Conservation (phyloP, 1,284 basidiomycete species). For the Peniophora sp. region DNA sequence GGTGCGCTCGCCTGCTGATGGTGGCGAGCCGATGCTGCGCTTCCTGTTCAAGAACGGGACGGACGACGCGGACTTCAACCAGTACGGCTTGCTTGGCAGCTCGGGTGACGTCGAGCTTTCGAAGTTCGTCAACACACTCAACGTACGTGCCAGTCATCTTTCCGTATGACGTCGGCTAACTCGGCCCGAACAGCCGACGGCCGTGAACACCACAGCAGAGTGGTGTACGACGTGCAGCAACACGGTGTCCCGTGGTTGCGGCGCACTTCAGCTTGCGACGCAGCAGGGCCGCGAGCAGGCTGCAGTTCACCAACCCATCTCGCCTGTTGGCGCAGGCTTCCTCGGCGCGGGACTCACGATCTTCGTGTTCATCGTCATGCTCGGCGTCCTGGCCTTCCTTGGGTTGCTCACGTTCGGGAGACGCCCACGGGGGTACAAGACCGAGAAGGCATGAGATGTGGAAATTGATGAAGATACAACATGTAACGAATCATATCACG, state of each 20-base stretch:
- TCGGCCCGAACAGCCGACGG: conserved; percentile 27
- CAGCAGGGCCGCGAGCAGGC: conserved; percentile 11
- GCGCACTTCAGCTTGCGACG: conserved; percentile 31
- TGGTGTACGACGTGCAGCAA: conserved; percentile 59
- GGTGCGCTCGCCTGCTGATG: conserved; percentile 20
- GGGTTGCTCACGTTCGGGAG: conserved; percentile 35
- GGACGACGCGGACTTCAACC: conserved; percentile 19
- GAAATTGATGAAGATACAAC: neutral
- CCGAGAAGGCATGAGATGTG: conserved; percentile 4
- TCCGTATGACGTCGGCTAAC: neutral
- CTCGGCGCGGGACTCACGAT: conserved; percentile 55
- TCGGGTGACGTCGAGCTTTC: conserved; percentile 46
- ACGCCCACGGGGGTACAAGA: neutral
- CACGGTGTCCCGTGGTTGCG: conserved; percentile 48
- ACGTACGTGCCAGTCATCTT: conserved; percentile 25
- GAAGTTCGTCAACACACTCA: conserved; percentile 43
- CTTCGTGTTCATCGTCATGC: conserved; percentile 30
- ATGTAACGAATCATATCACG: no score
- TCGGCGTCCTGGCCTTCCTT: conserved; percentile 34
- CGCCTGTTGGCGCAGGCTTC: conserved; percentile 55
- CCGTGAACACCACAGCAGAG: conserved; percentile 42
- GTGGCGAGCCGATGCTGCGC: conserved; percentile 31
- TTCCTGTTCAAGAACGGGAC: conserved; percentile 58
- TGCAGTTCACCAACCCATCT: conserved; percentile 30
- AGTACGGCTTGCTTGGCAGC: conserved; percentile 20